A percentile compares a stretch with the other conserved stretches of the same genome.
Evolutionary conservation across 805 yeast genomes (phyloP).

Genomic region (Scheffersomyces stipitis): DNA sequence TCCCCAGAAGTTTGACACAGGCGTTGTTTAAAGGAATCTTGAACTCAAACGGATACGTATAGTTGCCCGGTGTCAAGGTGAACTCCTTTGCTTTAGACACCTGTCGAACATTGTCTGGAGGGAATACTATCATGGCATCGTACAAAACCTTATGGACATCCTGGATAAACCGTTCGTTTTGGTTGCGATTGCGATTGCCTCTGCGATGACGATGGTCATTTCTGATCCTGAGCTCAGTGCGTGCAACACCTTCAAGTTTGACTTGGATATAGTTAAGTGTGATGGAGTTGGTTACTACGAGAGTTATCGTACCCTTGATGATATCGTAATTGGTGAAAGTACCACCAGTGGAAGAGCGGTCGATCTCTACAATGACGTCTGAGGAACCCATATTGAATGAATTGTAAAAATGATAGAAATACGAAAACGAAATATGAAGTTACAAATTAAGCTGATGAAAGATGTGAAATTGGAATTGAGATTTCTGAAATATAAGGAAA

Average conservation of each 20-base stretch:
- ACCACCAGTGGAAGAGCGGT: slow-evolving; percentile 34
- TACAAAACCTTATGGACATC: slow-evolving; percentile 50
- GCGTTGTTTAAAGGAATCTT: slow-evolving; percentile 42
- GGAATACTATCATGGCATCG: slow-evolving; percentile 51
- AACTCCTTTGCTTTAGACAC: slow-evolving; percentile 45
- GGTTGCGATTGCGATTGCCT: slow-evolving; percentile 3
- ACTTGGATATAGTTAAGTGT: slow-evolving; percentile 49
- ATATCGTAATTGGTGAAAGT: slow-evolving; percentile 49
- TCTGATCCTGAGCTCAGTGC: slow-evolving; percentile 27
- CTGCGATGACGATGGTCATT: slow-evolving; percentile 7
- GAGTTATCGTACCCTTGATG: slow-evolving; percentile 39
- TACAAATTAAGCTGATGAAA: too few relatives aligned
- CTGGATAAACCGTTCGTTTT: slow-evolving; percentile 16
- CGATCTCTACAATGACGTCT: slow-evolving; percentile 33
- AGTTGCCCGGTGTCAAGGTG: slow-evolving; percentile 51
- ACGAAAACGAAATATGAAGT: too few relatives aligned
- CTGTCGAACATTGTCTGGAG: slow-evolving; percentile 48
- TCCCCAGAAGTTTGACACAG: slow-evolving; percentile 37
- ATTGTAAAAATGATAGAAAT: too few relatives aligned
- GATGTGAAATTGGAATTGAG: too few relatives aligned
- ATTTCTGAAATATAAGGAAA: too few relatives aligned
- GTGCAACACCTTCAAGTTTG: slow-evolving; percentile 51
- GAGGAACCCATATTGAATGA: slow-evolving; percentile 8
- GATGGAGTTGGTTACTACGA: slow-evolving; percentile 41
- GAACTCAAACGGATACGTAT: slow-evolving; percentile 49